Percentiles rank a stretch among this genome's conserved stretches.
phyloP scores from a whole-genome alignment of 2,329 filamentous ascomycete genomes.

The Apiospora saccharicola region DNA sequence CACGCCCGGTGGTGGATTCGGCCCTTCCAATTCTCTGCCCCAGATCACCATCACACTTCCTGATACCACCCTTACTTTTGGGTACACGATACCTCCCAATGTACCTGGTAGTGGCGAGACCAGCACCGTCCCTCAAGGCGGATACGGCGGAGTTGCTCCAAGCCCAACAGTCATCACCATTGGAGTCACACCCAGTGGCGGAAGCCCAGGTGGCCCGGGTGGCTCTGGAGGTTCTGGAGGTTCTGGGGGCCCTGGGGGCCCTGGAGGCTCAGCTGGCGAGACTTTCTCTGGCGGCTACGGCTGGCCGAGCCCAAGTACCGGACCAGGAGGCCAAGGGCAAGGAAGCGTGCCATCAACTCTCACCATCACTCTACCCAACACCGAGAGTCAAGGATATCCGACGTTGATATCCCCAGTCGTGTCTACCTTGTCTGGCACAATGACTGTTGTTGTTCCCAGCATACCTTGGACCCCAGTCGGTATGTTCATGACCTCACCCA shows the following conservation, averaged over 20 bases:
- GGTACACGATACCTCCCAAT: not conserved
- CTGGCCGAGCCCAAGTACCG: slow-evolving; percentile 1
- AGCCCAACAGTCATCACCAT: slow-evolving; percentile 25
- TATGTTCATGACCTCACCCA: slow-evolving; percentile 22
- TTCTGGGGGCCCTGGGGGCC: slow-evolving; percentile 30
- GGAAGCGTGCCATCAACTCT: slow-evolving; percentile 26
- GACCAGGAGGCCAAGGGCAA: slow-evolving; percentile 20
- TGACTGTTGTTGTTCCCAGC: slow-evolving; percentile 30
- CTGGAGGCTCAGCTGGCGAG: slow-evolving; percentile 30
- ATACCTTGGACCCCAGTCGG: slow-evolving; percentile 29
- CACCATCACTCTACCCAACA: slow-evolving; percentile 30
- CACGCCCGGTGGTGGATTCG: slow-evolving; percentile 1
- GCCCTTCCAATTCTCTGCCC: not conserved
- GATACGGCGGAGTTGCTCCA: slow-evolving; percentile 8
- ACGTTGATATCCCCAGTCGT: slow-evolving; percentile 26
- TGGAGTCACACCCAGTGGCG: slow-evolving; percentile 19
- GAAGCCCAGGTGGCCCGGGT: slow-evolving; percentile 4
- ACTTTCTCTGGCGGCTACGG: slow-evolving; percentile 30
- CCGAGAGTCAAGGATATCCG: slow-evolving; percentile 28
- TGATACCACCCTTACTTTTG: not conserved
- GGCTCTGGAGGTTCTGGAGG: slow-evolving; percentile 20
- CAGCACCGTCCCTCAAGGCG: slow-evolving; percentile 12
- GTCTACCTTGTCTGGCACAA: slow-evolving; percentile 28
- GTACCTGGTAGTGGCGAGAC: not conserved
- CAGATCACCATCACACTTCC: slow-evolving; percentile 7